Conservation (phyloP, 139 green algal species). For the Chlamydomonas sp. region DNA sequence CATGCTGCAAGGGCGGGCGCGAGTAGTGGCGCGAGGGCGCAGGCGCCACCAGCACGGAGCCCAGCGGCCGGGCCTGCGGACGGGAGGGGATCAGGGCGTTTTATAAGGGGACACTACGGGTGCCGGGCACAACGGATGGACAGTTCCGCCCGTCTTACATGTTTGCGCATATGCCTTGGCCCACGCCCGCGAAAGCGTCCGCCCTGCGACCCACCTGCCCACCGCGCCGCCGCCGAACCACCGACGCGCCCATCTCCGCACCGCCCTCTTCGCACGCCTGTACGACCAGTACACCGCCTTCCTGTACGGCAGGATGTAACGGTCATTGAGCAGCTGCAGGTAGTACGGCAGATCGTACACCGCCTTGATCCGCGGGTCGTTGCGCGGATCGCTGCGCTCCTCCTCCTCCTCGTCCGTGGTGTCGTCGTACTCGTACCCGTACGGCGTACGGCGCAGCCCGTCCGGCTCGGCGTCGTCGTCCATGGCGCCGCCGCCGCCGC, state of each 20-base stretch:
- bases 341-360: slow-evolving; percentile 22
- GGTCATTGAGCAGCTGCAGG: slow-evolving; percentile 16
- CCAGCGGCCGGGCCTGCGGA: too few species aligned
- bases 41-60: too few species aligned
- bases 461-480: background rate
- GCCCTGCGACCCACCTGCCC: too few species aligned
- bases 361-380: slow-evolving; percentile 37
- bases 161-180: too few species aligned
- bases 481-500: background rate
- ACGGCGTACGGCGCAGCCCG: background rate
- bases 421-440: background rate
- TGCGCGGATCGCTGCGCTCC: background rate
- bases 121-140: too few species aligned
- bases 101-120: too few species aligned
- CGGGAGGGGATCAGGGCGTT: too few species aligned
- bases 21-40: too few species aligned
- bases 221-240: too few species aligned
- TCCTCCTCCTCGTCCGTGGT: background rate
- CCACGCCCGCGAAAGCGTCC: too few species aligned
- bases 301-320: slow-evolving; percentile 29
- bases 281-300: background rate
- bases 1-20: too few species aligned
- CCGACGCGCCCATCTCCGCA: background rate
- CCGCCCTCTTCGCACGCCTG: background rate
- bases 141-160: too few species aligned